Evolutionary conservation across 371 early-diverging fungal genomes (phyloP).

Genomic region (Mucor circinelloides): DNA sequence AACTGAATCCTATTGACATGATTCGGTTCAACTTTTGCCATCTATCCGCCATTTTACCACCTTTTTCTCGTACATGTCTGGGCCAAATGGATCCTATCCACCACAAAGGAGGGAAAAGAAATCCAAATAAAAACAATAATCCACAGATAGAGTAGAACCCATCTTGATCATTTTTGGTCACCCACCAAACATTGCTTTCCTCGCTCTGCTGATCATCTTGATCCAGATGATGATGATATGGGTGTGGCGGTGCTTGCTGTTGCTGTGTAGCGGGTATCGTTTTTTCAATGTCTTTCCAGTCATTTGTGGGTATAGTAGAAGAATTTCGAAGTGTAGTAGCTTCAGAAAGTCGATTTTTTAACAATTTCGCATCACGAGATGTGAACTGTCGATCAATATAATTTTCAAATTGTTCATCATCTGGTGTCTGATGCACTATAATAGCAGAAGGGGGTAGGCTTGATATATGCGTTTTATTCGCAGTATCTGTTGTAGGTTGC

Average conservation of each 20-base stretch:
- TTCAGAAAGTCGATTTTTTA: conserved; percentile 18
- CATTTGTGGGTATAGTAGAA: neutral
- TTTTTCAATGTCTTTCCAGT: conserved; percentile 9
- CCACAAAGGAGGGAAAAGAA: conserved; percentile 47
- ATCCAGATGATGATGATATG: neutral
- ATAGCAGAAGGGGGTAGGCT: conserved; percentile 3
- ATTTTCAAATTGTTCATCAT: conserved; percentile 13
- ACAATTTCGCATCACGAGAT: neutral
- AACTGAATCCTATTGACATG: conserved; percentile 51
- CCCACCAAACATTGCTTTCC: conserved; percentile 32
- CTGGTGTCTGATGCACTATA: conserved; percentile 3
- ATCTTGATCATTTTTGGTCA: conserved; percentile 33
- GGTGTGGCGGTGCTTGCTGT: neutral
- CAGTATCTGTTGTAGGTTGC: neutral
- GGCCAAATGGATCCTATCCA: conserved; percentile 51
- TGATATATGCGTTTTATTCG: neutral
- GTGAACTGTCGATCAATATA: conserved; percentile 18
- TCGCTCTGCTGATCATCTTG: conserved; percentile 6
- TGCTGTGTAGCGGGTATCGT: neutral
- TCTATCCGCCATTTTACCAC: conserved; percentile 48
- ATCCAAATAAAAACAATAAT: conserved; percentile 46
- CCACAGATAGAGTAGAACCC: conserved; percentile 37
- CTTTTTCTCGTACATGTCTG: conserved; percentile 24
- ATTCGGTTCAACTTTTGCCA: conserved; percentile 45
- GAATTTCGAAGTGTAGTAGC: conserved; percentile 9